Evolutionary conservation across 495 filamentous ascomycete genomes (phyloP).

Genomic region (Lepraria neglecta): DNA sequence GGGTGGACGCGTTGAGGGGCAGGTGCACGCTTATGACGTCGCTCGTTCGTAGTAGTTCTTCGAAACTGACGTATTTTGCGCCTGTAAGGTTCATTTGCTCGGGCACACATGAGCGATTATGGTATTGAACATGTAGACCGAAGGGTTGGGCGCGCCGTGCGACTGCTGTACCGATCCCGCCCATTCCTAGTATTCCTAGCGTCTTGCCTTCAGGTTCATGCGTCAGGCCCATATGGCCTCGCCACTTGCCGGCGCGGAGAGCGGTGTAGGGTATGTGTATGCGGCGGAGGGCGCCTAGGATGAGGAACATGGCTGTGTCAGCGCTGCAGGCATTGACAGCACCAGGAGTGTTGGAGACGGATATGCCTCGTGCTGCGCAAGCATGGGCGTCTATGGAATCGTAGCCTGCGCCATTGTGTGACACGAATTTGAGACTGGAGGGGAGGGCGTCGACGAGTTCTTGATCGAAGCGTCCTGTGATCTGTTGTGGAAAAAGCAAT

Average conservation of each 20-base stretch:
- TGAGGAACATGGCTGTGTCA: conserved; percentile 63
- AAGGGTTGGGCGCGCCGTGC: conserved; percentile 63
- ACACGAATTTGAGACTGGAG: conserved; percentile 63
- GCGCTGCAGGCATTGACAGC: conserved; percentile 68
- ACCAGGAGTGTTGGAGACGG: conserved; percentile 60
- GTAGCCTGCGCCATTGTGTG: conserved; percentile 83
- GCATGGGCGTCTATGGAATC: conserved; percentile 70
- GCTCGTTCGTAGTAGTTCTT: conserved; percentile 51
- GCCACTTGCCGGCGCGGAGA: conserved; percentile 55
- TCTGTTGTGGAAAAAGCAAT: conserved; percentile 31
- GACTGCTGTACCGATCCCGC: conserved; percentile 73
- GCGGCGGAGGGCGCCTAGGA: conserved; percentile 63
- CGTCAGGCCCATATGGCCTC: conserved; percentile 47
- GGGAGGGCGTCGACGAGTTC: conserved; percentile 58
- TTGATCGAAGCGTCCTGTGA: conserved; percentile 54
- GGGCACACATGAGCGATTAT: conserved; percentile 56
- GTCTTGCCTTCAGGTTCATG: conserved; percentile 65
- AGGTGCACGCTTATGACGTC: conserved; percentile 75
- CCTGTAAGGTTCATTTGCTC: conserved; percentile 40
- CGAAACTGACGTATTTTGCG: conserved; percentile 27
- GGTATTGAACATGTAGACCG: conserved; percentile 64
- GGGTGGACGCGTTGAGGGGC: conserved; percentile 63
- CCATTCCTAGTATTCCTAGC: conserved; percentile 79
- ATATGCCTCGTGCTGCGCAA: conserved; percentile 57
- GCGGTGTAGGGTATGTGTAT: conserved; percentile 57